phyloP scores from a whole-genome alignment of 2,329 filamentous ascomycete species.

The Cercospora nicotianae region DNA sequence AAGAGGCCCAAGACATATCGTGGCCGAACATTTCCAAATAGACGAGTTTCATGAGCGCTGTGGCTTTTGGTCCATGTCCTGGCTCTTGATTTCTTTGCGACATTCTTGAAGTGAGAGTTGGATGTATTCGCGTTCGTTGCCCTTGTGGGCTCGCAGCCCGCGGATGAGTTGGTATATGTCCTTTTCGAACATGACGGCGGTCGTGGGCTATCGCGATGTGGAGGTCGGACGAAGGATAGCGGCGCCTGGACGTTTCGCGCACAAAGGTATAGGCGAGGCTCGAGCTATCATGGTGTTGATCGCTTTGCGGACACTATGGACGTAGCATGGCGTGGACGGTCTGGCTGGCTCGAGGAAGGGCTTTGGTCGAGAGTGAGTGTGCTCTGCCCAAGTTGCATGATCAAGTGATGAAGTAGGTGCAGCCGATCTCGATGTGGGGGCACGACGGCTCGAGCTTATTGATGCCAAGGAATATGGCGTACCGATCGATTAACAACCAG shows the following conservation, averaged over 20 bases:
- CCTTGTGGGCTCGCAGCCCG: conserved; percentile 92
- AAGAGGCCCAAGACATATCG: conserved; percentile 99
- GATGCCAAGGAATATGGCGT: neutral
- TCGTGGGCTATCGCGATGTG: neutral
- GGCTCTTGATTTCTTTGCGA: conserved; percentile 82
- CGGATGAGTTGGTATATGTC: conserved; percentile 98
- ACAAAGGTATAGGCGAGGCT: neutral
- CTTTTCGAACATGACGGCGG: conserved; percentile 83
- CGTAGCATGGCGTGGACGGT: neutral
- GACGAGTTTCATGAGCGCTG: conserved; percentile 88
- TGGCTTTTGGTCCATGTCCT: conserved; percentile 97
- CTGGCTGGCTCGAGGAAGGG: neutral
- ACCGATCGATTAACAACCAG: neutral
- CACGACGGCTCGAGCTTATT: neutral
- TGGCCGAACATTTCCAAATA: conserved; percentile 99
- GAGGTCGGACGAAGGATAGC: neutral
- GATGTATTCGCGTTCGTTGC: conserved; percentile 92
- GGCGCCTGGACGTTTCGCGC: neutral
- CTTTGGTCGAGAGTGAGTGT: neutral
- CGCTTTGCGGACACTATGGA: neutral
- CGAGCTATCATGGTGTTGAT: conserved; percentile 5
- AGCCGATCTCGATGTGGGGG: neutral
- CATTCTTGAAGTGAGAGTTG: conserved; percentile 93
- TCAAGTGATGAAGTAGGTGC: conserved; percentile 1
- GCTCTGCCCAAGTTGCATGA: conserved; percentile 1